Conservation (phyloP, 192 early-diverging fungal species). For the Entomortierella lignicola region DNA sequence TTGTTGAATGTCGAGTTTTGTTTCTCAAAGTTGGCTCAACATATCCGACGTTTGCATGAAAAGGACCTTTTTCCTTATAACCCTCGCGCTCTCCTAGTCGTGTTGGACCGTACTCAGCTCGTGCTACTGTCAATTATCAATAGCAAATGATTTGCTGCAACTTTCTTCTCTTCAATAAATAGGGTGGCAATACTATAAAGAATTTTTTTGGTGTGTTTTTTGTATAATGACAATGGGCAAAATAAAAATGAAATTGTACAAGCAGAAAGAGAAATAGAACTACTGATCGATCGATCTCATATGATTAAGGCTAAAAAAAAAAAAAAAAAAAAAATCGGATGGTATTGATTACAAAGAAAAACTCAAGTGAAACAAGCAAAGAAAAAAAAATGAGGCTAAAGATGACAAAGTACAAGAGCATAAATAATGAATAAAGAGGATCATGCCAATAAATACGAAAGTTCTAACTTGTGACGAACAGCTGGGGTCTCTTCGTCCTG, state of each 20-base stretch:
- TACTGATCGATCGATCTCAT: background rate
- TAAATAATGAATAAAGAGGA: slow-evolving; percentile 1
- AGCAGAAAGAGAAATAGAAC: background rate
- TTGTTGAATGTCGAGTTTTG: slow-evolving; percentile 11
- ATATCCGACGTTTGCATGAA: slow-evolving; percentile 18
- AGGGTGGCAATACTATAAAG: too few relatives aligned
- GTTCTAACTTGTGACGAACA: slow-evolving; percentile 20
- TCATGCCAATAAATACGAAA: slow-evolving; percentile 32
- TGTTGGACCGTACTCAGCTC: slow-evolving; percentile 14
- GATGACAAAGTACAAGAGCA: slow-evolving; percentile 2
- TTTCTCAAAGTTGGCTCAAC: slow-evolving; percentile 4
- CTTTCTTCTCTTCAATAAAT: too few relatives aligned
- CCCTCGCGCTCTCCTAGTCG: slow-evolving; percentile 24
- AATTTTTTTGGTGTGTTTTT: background rate
- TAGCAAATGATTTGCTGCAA: background rate
- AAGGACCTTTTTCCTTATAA: slow-evolving; percentile 41
- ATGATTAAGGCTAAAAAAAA: background rate
- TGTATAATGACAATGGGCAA: background rate
- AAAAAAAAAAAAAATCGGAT: background rate
- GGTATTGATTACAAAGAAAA: slow-evolving; percentile 11
- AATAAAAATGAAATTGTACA: background rate
- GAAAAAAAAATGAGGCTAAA: background rate
- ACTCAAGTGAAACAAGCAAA: background rate
- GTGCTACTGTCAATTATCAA: background rate
- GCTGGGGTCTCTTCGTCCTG: slow-evolving; percentile 8